A percentile compares a stretch with the other conserved stretches of the same genome.
phyloP scores from a whole-genome alignment of 1,139 yeast species.

The Lizanozyma gosingica region DNA sequence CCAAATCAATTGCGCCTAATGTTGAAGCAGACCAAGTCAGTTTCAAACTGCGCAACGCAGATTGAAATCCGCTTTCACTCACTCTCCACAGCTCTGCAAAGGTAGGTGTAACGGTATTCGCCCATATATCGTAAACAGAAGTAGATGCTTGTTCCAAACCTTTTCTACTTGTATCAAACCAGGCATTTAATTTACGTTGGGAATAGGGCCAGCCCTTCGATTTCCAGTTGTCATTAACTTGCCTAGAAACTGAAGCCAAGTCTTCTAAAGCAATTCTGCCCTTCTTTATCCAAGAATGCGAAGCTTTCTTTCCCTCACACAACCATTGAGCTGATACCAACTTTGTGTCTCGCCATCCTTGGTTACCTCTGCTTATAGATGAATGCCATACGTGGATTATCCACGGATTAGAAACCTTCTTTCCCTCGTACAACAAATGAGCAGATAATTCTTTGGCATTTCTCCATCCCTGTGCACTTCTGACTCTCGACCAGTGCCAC shows the following conservation, averaged over 20 bases:
- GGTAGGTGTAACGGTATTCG: neutral
- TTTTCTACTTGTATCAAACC: neutral
- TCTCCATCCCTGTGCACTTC: too few relatives aligned
- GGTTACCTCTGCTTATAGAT: too few relatives aligned
- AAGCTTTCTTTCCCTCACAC: neutral
- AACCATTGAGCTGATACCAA: too few relatives aligned
- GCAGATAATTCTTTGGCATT: too few relatives aligned
- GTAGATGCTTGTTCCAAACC: neutral
- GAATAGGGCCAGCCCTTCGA: neutral
- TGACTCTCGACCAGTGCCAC: too few relatives aligned
- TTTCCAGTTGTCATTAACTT: neutral
- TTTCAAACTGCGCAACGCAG: neutral
- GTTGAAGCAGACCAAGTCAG: neutral
- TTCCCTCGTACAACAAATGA: too few relatives aligned
- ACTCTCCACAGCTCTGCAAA: neutral
- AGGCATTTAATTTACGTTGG: neutral
- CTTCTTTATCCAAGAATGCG: neutral
- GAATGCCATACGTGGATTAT: too few relatives aligned
- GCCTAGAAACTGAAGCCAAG: neutral
- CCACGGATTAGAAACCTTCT: too few relatives aligned
- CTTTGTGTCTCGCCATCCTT: too few relatives aligned
- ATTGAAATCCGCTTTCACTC: neutral
- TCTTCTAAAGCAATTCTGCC: neutral
- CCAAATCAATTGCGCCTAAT: neutral
- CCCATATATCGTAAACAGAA: neutral